phyloP scores from a whole-genome alignment of 108 stramenopile genomes.

The Poteriospumella lacustris region DNA sequence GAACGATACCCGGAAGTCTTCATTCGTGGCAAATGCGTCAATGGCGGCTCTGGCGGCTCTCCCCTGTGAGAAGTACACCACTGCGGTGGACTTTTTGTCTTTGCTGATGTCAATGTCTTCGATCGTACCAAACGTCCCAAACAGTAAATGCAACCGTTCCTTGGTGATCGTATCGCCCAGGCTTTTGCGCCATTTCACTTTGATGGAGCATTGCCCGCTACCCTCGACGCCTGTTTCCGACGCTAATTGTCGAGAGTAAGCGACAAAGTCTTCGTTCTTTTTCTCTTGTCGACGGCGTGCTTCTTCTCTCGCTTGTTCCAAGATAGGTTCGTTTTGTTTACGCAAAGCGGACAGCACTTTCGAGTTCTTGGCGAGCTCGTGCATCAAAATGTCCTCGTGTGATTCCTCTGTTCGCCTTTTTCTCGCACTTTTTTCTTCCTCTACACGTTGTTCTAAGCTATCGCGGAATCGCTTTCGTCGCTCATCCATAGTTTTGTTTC shows the following conservation, averaged over 20 bases:
- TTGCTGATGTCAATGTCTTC: background rate
- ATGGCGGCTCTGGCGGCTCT: background rate
- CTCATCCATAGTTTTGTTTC: background rate
- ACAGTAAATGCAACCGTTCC: background rate
- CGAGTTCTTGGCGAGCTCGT: background rate
- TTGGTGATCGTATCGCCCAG: background rate
- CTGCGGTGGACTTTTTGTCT: background rate
- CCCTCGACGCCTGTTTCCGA: background rate
- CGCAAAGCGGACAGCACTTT: background rate
- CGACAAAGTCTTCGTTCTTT: background rate
- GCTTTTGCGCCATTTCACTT: conserved; percentile 23
- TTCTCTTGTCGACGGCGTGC: background rate
- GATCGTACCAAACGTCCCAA: conserved; percentile 2
- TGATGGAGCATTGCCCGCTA: background rate
- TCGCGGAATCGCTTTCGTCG: background rate
- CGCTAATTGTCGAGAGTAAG: no score
- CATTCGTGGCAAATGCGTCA: background rate
- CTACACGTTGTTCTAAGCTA: background rate
- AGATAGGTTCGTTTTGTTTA: background rate
- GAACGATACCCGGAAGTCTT: background rate
- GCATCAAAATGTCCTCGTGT: no score
- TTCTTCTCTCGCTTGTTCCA: background rate
- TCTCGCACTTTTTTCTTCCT: background rate
- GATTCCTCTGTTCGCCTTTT: background rate
- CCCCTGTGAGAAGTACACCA: background rate